Evolutionary conservation across 2,329 filamentous ascomycete genomes (phyloP), one percentile per base, ranked within the genome.

Genomic region (Aaosphaeria arxii): DNA sequence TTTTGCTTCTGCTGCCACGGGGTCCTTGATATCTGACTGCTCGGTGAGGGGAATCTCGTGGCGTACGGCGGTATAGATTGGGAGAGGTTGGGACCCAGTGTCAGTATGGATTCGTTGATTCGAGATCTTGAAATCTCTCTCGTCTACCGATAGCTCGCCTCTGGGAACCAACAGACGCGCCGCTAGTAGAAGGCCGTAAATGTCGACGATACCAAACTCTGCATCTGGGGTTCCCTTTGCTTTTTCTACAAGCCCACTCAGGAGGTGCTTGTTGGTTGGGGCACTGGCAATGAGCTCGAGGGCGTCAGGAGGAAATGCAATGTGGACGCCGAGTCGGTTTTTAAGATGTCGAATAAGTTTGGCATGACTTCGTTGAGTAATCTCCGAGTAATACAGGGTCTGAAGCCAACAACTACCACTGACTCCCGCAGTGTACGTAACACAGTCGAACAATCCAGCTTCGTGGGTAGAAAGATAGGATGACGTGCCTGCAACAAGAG

Each of bases 401-500:
- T 97, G 92, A 5, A 97, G 78, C 94, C 94, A 99, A 69, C 94
- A 97, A 54, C 89, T 95, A 0, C 94, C 94, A 64, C 91, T 96
- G 43, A 99, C 94, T 1, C 94, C 94, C 5, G 92, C 90, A 0
- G 91, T 95, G 63, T 99, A 99, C 1, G 91, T 97, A 7, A 89
- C 81, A 66, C 94, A 97, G 70, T 96, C 91, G 66, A 96, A 95
- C 0, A 99, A 76, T 0, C 94, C 94, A 48, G 88, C 87, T 66
- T 96, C 88, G 50, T 90, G 84, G 0, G 90, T 81, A 3, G 91
- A 91, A 7, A 94, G 77, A 52, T 95, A 86, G 0, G 91, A 96
- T 0, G 92, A 91, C 0, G 91, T 86, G 4, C 92, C 91, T 2
- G 94, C 91, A 13, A 97, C 89, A 35, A 99, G 80, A 1, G 94